These are phyloP conservation scores for Rauvolfia tetraphylla DNA, from an alignment of 257 asterid genomes.

Conservation along the genomic window DNA sequence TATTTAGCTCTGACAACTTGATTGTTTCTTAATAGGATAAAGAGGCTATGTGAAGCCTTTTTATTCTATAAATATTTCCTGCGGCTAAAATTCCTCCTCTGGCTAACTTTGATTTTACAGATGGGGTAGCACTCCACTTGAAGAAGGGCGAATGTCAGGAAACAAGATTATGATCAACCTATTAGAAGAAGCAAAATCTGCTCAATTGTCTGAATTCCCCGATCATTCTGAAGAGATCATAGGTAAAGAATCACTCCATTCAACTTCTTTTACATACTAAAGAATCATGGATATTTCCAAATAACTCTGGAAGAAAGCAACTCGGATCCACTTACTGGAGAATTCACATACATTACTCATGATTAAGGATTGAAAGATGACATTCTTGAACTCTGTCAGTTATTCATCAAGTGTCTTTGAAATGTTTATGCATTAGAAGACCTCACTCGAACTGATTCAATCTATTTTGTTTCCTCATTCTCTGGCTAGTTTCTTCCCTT, in stretches of 20 bases:
- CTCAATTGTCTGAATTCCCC: constrained; percentile 44
- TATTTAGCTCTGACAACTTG: background rate
- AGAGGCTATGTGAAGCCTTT: background rate
- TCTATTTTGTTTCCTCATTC: background rate
- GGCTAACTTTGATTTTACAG: constrained; percentile 36
- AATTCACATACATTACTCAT: background rate
- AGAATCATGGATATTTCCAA: background rate
- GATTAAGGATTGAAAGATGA: background rate
- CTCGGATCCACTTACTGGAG: too few relatives aligned
- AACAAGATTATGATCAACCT: constrained; percentile 65
- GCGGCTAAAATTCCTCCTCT: constrained; percentile 17
- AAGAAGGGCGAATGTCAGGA: constrained; percentile 69
- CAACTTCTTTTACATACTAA: background rate
- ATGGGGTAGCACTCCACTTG: constrained; percentile 82
- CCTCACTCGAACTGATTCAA: too few relatives aligned
- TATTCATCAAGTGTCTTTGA: background rate
- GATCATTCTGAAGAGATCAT: constrained; percentile 33
- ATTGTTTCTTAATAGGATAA: background rate
- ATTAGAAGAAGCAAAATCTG: constrained; percentile 59
- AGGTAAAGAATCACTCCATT: constrained; percentile 33
- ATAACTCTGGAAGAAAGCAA: background rate
- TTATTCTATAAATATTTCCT: background rate
- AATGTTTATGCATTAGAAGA: background rate
- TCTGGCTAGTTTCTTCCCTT: background rate
- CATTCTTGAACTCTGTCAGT: background rate